phyloP scores from a whole-genome alignment of 495 filamentous ascomycete species.

The Penicillium cinerascens region DNA sequence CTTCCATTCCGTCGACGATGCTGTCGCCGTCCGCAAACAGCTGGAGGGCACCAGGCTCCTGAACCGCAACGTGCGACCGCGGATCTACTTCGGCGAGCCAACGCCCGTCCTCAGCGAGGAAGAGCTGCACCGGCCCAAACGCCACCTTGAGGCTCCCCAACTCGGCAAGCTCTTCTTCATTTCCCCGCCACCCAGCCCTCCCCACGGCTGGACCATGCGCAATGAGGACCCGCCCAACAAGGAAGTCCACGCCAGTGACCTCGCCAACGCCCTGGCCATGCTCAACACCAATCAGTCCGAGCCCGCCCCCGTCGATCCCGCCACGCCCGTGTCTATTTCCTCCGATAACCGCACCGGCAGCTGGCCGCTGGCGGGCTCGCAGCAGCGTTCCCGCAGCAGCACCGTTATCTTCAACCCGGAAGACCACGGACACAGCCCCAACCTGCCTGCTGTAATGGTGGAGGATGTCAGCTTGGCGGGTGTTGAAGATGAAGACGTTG shows the following conservation, averaged over 20 bases:
- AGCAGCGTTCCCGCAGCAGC: constrained; percentile 55
- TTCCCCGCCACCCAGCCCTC: constrained; percentile 84
- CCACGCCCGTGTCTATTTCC: constrained; percentile 34
- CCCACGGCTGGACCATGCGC: constrained; percentile 88
- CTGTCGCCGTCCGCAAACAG: constrained; percentile 65
- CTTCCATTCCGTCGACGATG: constrained; percentile 69
- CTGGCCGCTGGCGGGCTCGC: constrained; percentile 33
- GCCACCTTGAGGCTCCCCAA: constrained; percentile 77
- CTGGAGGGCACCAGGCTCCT: constrained; percentile 70
- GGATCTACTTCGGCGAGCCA: constrained; percentile 84
- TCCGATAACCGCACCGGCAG: constrained; percentile 39
- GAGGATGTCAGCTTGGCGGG: constrained; percentile 75
- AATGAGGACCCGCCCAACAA: constrained; percentile 92
- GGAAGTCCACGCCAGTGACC: constrained; percentile 85
- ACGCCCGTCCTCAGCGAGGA: constrained; percentile 62
- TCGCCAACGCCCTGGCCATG: constrained; percentile 73
- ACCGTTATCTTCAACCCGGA: constrained; percentile 74
- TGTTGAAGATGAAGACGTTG: constrained; percentile 34
- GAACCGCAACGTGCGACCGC: constrained; percentile 55
- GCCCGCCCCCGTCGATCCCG: constrained; percentile 25
- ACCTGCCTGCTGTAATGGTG: constrained; percentile 84
- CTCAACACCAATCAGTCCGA: constrained; percentile 47
- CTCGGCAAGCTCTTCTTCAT: constrained; percentile 95
- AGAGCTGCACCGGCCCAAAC: constrained; percentile 40
- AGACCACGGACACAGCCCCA: constrained; percentile 70